Base-by-base conservation (phyloP, 2,329 filamentous ascomycete genomes). In the Penicillium corylophilum region DNA sequence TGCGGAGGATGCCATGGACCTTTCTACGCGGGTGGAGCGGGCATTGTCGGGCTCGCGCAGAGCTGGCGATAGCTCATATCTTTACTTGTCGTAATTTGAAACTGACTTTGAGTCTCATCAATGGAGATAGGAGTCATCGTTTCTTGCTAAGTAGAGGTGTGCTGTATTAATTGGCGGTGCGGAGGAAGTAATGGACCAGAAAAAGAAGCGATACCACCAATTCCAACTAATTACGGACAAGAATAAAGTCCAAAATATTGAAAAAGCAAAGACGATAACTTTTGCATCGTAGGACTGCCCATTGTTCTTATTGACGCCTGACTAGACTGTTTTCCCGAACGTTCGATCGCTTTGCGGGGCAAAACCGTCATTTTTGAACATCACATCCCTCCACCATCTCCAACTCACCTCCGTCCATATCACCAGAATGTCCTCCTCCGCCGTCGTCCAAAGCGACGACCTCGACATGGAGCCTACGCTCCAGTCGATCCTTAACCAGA, bases 401-500 rank as follows among this genome's bases (percentile, higher is more conserved):
- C 35, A 23, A 39, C 38, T 44, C 44, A 33, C 23, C 48, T 39
- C 29, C 9, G 36, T 39, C 38, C 20, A n/a, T 58, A 45, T 40
- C 39, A n/a, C 44, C 52, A 60, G 49, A 50, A 74, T 74, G 71
- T 74, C 72, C 39, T 74, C 72, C 39, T 74, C 74, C 53, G 72
- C 76, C 36, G 64, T 75, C 46, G 60, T 77, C 45, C 66, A 71
- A 44, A 72, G 75, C 61, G 86, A 89, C 74, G 88, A 91, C 70
- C 79, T 84, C 64, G 61, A 64, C 48, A 86, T 97, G 78, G 92
- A 95, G 78, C 92, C 94, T 43, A 90, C 89, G 46, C 89, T 99
- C 67, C 89, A 96, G 78, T 89, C 89, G 59, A 91, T 99, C 69
- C 85, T 99, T 66, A 90, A 95, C 79, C 94, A 99, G 75, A 90